phyloP scores from a whole-genome alignment of 2,329 filamentous ascomycete species.

The Epichloe uncinata region DNA sequence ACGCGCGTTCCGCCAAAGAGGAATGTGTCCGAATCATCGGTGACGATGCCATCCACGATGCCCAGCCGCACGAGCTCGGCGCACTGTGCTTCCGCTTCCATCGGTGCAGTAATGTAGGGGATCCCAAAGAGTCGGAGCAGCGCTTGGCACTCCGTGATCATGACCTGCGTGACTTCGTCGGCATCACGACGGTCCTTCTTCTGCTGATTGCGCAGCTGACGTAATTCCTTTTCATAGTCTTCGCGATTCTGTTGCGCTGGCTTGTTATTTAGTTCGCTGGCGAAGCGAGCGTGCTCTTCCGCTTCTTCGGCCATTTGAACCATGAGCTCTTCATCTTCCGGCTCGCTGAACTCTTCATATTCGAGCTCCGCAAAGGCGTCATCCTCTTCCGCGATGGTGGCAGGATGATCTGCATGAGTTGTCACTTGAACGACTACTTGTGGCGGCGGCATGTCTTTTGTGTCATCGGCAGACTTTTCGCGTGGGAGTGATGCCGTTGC shows the following conservation, averaged over 20 bases:
- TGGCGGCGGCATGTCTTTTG: not conserved
- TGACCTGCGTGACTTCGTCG: constrained; percentile 90
- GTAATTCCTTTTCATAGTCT: constrained; percentile 79
- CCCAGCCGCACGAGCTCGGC: constrained; percentile 77
- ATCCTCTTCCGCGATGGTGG: constrained; percentile 20
- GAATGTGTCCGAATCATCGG: constrained; percentile 93
- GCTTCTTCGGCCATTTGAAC: constrained; percentile 78
- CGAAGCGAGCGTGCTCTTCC: constrained; percentile 88
- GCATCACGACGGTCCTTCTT: constrained; percentile 93
- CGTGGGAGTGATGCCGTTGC: not conserved
- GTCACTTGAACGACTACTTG: not conserved
- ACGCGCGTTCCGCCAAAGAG: constrained; percentile 91
- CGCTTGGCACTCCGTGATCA: constrained; percentile 91
- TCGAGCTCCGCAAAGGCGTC: constrained; percentile 44
- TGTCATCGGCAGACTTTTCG: not conserved
- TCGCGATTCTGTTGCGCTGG: constrained; percentile 54
- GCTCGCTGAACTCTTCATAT: constrained; percentile 65
- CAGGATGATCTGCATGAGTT: not conserved
- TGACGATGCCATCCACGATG: constrained; percentile 93
- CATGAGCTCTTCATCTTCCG: constrained; percentile 83
- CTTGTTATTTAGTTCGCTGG: constrained; percentile 71
- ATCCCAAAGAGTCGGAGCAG: constrained; percentile 82
- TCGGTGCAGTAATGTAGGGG: constrained; percentile 92
- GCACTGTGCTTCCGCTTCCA: constrained; percentile 98
- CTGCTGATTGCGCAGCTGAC: constrained; percentile 76